Evolutionary conservation across 352 stramenopile species (phyloP).

Genomic region (Phytophthora fragariaefolia): DNA sequence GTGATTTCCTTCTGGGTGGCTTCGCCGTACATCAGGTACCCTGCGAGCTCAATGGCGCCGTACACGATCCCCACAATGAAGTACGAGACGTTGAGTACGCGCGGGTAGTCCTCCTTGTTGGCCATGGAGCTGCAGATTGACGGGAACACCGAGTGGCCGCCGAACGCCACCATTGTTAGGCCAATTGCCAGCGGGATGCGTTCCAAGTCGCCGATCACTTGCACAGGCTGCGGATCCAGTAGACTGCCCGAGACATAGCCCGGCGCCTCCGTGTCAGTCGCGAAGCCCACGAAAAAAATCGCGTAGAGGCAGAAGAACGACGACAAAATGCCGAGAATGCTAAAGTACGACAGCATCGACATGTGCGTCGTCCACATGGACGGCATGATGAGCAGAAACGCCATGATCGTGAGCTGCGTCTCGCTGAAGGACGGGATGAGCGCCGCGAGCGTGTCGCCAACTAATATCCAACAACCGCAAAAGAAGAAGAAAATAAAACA

Average conservation of each 20-base stretch:
- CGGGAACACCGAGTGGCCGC: slow-evolving; percentile 89
- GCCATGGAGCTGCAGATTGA: slow-evolving; percentile 89
- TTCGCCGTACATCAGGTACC: slow-evolving; percentile 87
- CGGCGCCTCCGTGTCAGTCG: slow-evolving; percentile 48
- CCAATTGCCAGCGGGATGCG: slow-evolving; percentile 82
- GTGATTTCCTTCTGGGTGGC: slow-evolving; percentile 88
- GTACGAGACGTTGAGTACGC: slow-evolving; percentile 79
- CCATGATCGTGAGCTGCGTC: slow-evolving; percentile 68
- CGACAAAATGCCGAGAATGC: slow-evolving; percentile 84
- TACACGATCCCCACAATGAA: slow-evolving; percentile 77
- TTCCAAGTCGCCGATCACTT: slow-evolving; percentile 69
- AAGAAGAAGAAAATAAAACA: too few relatives aligned
- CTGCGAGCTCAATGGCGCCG: slow-evolving; percentile 70
- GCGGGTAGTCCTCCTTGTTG: slow-evolving; percentile 64
- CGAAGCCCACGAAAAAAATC: slow-evolving; percentile 79
- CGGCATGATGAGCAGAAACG: slow-evolving; percentile 78
- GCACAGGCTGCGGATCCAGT: slow-evolving; percentile 59
- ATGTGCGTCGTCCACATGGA: slow-evolving; percentile 85
- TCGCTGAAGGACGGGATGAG: slow-evolving; percentile 71
- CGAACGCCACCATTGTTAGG: slow-evolving; percentile 89
- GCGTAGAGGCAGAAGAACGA: slow-evolving; percentile 82
- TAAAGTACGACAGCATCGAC: slow-evolving; percentile 86
- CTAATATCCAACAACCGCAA: slow-evolving; percentile 42
- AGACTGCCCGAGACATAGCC: slow-evolving; percentile 64
- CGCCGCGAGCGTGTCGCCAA: slow-evolving; percentile 77